Percentiles rank a stretch among this genome's conserved stretches.
Conservation (phyloP, 2,329 filamentous ascomycete genomes). For the Alternaria gansuensis region DNA sequence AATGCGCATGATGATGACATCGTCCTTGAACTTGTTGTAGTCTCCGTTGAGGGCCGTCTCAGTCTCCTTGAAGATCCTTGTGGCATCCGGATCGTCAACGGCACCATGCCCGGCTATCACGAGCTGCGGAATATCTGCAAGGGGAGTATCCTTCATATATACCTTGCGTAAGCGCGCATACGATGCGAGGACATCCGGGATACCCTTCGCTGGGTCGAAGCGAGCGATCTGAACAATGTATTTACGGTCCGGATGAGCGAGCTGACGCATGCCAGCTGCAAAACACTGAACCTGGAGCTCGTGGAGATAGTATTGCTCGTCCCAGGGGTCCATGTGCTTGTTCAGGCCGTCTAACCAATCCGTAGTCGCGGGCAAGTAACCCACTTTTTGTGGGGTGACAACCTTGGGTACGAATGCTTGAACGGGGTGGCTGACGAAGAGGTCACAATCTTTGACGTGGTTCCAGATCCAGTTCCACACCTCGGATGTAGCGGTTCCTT, state of each 20-base stretch:
- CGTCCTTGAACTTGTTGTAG: conserved; percentile 60
- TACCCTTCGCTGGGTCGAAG: conserved; percentile 85
- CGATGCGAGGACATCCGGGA: conserved; percentile 77
- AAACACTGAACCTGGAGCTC: conserved; percentile 73
- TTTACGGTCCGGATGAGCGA: conserved; percentile 68
- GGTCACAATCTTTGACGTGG: conserved; percentile 73
- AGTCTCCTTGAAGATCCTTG: conserved; percentile 74
- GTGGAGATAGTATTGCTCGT: conserved; percentile 76
- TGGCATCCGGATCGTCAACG: conserved; percentile 81
- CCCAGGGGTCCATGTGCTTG: conserved; percentile 75
- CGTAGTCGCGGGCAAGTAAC: conserved; percentile 80
- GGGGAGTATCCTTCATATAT: conserved; percentile 61
- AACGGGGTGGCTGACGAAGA: conserved; percentile 85
- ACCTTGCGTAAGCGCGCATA: conserved; percentile 76
- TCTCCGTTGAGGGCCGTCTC: conserved; percentile 70
- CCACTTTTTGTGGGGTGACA: conserved; percentile 72
- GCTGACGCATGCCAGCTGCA: conserved; percentile 66
- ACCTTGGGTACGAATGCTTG: conserved; percentile 75
- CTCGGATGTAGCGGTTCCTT: conserved; percentile 73
- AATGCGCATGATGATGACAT: conserved; percentile 79
- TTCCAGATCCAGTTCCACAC: conserved; percentile 81
- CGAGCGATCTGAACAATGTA: conserved; percentile 84
- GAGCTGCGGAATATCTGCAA: conserved; percentile 71
- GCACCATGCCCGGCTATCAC: conserved; percentile 81
- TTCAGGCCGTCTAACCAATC: conserved; percentile 87